These are phyloP conservation scores for Pleurozium schreberi DNA, from an alignment of 225 moss, liverwort and hornwort species.

Conservation along the genomic window DNA sequence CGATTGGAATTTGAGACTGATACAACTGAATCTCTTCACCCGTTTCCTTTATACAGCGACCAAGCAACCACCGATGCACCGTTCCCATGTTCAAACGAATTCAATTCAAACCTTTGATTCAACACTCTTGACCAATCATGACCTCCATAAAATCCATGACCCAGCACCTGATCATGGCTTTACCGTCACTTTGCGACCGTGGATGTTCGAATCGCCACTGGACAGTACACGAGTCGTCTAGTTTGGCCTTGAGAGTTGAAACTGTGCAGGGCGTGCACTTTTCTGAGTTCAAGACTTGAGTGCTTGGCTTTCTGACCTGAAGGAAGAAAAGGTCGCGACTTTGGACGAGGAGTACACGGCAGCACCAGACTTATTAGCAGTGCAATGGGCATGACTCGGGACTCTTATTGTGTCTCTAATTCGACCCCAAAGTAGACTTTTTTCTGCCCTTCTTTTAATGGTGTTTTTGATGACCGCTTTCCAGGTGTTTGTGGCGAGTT, in stretches of 20 bases:
- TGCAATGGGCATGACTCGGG: not conserved
- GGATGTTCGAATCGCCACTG: not conserved
- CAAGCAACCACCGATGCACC: not conserved
- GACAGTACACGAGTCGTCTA: not conserved
- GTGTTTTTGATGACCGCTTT: no score
- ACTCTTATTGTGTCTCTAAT: not conserved
- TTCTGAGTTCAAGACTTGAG: constrained; percentile 1
- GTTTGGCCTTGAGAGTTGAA: not conserved
- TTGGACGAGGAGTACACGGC: not conserved
- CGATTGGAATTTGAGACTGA: not conserved
- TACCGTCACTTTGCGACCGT: constrained; percentile 15
- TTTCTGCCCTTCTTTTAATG: not conserved
- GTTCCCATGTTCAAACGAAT: not conserved
- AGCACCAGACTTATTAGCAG: not conserved
- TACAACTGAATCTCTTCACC: not conserved
- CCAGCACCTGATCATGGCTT: not conserved
- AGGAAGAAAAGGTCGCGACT: not conserved
- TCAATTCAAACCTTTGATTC: not conserved
- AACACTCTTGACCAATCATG: not conserved
- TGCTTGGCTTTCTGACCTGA: not conserved
- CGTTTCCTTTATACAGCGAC: not conserved
- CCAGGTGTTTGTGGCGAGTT: not conserved
- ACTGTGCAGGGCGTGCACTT: not conserved
- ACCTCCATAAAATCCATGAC: not conserved
- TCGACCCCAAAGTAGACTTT: not conserved